Evolutionary conservation across 805 yeast genomes (phyloP).

Genomic region (Zygosaccharomyces lentus): DNA sequence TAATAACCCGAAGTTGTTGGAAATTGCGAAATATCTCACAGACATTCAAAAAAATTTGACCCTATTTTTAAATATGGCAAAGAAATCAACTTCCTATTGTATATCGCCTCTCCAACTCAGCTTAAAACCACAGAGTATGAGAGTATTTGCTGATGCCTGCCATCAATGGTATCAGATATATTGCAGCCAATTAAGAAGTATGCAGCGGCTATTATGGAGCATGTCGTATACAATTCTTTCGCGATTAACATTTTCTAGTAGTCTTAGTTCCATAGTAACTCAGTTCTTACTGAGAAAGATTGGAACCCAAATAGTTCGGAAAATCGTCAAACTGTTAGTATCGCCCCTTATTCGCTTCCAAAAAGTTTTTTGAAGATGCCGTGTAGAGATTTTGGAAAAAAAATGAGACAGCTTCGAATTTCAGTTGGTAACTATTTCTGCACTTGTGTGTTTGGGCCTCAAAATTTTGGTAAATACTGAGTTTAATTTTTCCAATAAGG

Average conservation of each 20-base stretch:
- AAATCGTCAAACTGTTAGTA: background rate
- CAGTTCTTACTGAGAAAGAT: constrained; percentile 22
- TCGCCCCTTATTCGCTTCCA: constrained; percentile 42
- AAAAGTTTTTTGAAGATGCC: constrained; percentile 50
- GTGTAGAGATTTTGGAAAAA: constrained; percentile 47
- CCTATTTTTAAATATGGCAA: constrained; percentile 38
- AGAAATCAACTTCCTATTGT: constrained; percentile 43
- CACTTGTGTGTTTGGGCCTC: constrained; percentile 50
- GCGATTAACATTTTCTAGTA: constrained; percentile 44
- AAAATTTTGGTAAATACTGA: constrained; percentile 38
- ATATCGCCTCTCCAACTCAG: constrained; percentile 48
- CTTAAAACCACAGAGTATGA: constrained; percentile 39
- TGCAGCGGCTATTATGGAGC: constrained; percentile 41
- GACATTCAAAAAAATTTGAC: constrained; percentile 44
- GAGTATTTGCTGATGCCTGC: constrained; percentile 54
- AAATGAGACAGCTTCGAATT: constrained; percentile 31
- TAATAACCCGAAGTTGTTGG: constrained; percentile 26
- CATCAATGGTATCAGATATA: constrained; percentile 47
- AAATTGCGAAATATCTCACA: constrained; percentile 36
- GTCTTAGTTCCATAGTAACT: constrained; percentile 19
- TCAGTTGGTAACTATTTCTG: constrained; percentile 39
- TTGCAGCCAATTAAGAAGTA: constrained; percentile 41
- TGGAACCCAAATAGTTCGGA: constrained; percentile 5
- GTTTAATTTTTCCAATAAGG: constrained; percentile 32
- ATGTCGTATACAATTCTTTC: constrained; percentile 57